Evolutionary conservation across 495 filamentous ascomycete genomes (phyloP).

Genomic region (Penicillium maclennaniae): DNA sequence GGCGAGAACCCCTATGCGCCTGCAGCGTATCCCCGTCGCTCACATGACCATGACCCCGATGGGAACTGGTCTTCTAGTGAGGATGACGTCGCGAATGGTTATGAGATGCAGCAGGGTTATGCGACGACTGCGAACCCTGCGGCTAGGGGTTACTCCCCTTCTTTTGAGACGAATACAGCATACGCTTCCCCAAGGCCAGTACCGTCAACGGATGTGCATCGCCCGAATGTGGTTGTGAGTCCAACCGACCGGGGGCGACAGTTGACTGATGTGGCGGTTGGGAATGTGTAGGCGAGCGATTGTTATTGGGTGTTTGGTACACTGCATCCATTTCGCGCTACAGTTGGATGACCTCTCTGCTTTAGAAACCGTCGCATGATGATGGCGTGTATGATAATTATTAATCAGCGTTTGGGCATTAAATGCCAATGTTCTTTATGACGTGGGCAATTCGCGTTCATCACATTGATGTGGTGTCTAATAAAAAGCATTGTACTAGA

Average conservation of each 20-base stretch:
- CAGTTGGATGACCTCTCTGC: not conserved
- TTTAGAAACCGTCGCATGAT: not conserved
- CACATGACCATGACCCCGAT: slow-evolving; percentile 32
- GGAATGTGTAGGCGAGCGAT: slow-evolving; percentile 12
- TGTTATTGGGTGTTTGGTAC: not conserved
- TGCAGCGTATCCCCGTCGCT: slow-evolving; percentile 25
- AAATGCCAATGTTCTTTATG: not conserved
- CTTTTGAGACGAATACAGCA: slow-evolving; percentile 30
- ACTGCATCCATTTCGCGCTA: not conserved
- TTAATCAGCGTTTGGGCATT: not conserved
- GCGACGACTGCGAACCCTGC: slow-evolving; percentile 23
- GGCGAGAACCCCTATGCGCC: slow-evolving; percentile 23
- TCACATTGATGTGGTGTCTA: not conserved
- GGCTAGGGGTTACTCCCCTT: slow-evolving; percentile 16
- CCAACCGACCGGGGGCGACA: slow-evolving; percentile 17
- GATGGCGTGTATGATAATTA: not conserved
- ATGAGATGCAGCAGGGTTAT: slow-evolving; percentile 43
- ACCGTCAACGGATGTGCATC: slow-evolving; percentile 4
- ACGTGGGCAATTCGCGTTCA: too few relatives aligned
- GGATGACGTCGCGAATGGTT: slow-evolving; percentile 35
- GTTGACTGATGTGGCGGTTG: slow-evolving; percentile 20
- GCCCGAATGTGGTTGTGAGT: slow-evolving; percentile 7
- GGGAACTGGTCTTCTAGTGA: slow-evolving; percentile 44
- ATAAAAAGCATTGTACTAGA: too few relatives aligned
- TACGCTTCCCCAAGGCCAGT: slow-evolving; percentile 30